Evolutionary conservation across 1,284 basidiomycete species (phyloP), one percentile per base, ranked within the genome.

Genomic region (Clitocybe nebularis): DNA sequence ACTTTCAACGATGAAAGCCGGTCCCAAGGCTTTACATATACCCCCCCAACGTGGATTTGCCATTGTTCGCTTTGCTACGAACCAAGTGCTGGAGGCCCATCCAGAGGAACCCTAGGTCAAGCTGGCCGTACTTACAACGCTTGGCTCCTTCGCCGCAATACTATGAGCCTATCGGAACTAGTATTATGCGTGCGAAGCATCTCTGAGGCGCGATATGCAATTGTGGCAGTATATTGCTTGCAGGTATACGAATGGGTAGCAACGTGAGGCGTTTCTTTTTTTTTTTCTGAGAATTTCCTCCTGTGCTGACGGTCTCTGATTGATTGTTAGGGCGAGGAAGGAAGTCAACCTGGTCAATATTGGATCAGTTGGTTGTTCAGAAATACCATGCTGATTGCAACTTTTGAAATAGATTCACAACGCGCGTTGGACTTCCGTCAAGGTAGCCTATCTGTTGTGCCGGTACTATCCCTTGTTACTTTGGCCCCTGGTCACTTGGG

Each of bases 401-500:
- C 14, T 8, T 25, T 26, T 22, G 17, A 24, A 16, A 14, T 26
- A 65, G 66, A 65, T 68, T 23, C 54, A 65, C 40, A 53, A 50
- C 9, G 50, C 62, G 14, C 54, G 55, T 11, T 64, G 66, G 64
- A 62, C 59, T n/a, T 60, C 57, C 3, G 56, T 68, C 46, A 68
- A 68, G 45, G 47, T 54, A n/a, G 46, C 62, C 14, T 69, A 68
- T 43, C 51, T 67, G 0, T 53, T 66, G 3, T 67, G 66, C 41
- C 58, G 65, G 11, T 67, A 65, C 44, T 67, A 65, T 37, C 57
- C 63, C 20, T 41, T 64, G 4, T 11, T 54, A 2, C 40, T 59
- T 3, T 66, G 63, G 60, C 50, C 60, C 4, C 7, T 60, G 8
- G 45, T 64, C 5, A 55, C 61, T 20, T 64, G 58, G 55, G 60